Base-by-base conservation (phyloP, 495 filamentous ascomycete species). In the Talaromyces wortmannii region DNA sequence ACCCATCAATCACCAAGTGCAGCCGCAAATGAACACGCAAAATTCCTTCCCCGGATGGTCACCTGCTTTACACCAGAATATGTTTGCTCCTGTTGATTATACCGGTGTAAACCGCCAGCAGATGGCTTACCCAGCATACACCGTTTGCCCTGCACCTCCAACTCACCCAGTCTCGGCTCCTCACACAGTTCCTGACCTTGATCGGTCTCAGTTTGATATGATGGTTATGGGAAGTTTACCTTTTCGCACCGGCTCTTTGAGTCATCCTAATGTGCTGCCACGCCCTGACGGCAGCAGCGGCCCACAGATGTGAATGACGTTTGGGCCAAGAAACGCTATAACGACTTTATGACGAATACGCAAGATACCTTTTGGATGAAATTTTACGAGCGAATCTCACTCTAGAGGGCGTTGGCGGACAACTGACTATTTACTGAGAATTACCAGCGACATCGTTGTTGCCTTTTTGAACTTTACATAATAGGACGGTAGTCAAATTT, bases 41-140 rank as follows among this genome's bases (percentile, higher is more conserved):
- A 29, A 60, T 6, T 56, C 55, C 36, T 67, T 70, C 3, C 69
- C 63, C 32, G 69, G 72, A 15, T 42, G 62, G n/a, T 77, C 72
- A 70, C 66, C 73, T 3, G 59, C 67, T 5, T 75, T 71, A 63
- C 67, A 73, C n/a, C 71, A 66, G 45, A 68, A 69, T 46, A 61
- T 75, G 40, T 77, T 70, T 64, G 59, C 60, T 17, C 56, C 72
- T 0, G 61, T 74, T n/a, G 71, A 69, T 42, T 76, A 69, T 11
- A 29, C 61, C 5, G 18, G 60, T 1, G 47, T 58, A 13, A 62
- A 36, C 11, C 70, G 70, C 40, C 50, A 67, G 18, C 67, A 70
- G 8, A 67, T 75, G 62, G 58, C 65, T 3, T 63, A 74, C 55
- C 51, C 60, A 23, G 23, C 30, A 32, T 45, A 44, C 18, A 17